phyloP scores from a whole-genome alignment of 768 basidiomycete species.

The Filobasidium wieringae region DNA sequence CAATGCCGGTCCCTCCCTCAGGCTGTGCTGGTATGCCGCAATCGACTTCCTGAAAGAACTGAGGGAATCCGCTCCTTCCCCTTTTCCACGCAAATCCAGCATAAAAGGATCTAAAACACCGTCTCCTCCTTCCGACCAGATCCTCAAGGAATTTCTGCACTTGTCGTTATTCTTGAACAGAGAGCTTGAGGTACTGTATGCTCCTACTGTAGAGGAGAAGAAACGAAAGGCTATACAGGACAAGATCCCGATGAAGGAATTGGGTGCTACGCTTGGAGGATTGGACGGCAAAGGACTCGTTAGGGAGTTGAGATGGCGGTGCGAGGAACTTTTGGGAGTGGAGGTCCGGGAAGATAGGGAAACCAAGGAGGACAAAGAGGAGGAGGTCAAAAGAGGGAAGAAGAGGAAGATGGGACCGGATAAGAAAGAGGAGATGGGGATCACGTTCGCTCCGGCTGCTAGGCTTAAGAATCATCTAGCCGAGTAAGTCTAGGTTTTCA shows the following conservation, averaged over 20 bases:
- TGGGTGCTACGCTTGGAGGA: too few relatives aligned
- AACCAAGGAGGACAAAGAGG: neutral
- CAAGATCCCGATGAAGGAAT: constrained; percentile 68
- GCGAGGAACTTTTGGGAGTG: constrained; percentile 39
- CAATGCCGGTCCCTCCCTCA: constrained; percentile 28
- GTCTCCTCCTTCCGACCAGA: constrained; percentile 34
- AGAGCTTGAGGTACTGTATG: constrained; percentile 62
- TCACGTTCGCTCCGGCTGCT: neutral
- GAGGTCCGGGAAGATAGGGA: constrained; percentile 4
- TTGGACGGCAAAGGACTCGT: constrained; percentile 71
- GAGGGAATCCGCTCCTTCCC: constrained; percentile 10
- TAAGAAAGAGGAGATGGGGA: neutral
- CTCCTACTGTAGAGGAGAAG: constrained; percentile 48
- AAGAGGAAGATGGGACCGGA: neutral
- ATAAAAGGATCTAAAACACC: constrained; percentile 19
- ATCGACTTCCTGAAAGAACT: constrained; percentile 68
- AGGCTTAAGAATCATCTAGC: neutral
- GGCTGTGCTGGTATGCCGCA: constrained; percentile 82
- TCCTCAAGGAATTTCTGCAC: constrained; percentile 57
- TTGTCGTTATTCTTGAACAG: constrained; percentile 68
- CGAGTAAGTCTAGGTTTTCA: neutral
- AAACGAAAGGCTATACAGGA: constrained; percentile 68
- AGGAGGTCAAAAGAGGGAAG: neutral
- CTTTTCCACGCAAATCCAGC: neutral
- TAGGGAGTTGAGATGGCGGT: constrained; percentile 74